Conservation (phyloP, 441 rosid species). For the Euphorbia celastroides region DNA sequence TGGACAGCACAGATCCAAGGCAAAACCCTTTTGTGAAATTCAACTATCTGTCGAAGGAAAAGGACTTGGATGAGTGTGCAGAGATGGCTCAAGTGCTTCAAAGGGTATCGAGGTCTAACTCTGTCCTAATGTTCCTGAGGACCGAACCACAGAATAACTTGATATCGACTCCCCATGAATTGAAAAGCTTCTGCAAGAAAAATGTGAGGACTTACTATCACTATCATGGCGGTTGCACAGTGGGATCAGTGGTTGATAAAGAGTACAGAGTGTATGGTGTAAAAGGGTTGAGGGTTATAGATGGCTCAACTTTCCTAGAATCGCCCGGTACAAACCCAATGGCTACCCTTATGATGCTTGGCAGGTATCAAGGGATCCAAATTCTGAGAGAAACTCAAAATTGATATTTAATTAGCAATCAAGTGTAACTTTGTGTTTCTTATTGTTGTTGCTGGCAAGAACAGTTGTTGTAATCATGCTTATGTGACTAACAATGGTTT, state of each 20-base stretch:
- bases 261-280: constrained; percentile 47
- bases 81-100: constrained; percentile 49
- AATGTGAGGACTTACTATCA: constrained; percentile 64
- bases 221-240: constrained; percentile 61
- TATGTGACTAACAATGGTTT: not conserved
- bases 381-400: constrained; percentile 33
- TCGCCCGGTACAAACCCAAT: constrained; percentile 84
- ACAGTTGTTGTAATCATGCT: not conserved
- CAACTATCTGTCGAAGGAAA: constrained; percentile 51
- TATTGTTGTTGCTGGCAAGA: not conserved
- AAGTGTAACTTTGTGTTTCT: not conserved
- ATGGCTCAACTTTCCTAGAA: constrained; percentile 59
- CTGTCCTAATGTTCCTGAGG: constrained; percentile 44
- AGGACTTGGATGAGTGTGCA: constrained; percentile 43
- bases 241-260: constrained; percentile 55
- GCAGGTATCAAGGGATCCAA: constrained; percentile 66
- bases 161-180: constrained; percentile 26
- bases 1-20: constrained; percentile 44
- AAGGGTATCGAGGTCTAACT: constrained; percentile 45
- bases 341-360: constrained; percentile 73
- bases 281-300: constrained; percentile 47
- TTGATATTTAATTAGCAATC: not conserved
- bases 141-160: constrained; percentile 29
- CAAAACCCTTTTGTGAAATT: constrained; percentile 55
- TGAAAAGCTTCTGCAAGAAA: constrained; percentile 44